A percentile compares a stretch with the other conserved stretches of the same genome.
These are phyloP conservation scores for Sclerotinia subarctica DNA, from an alignment of 2,329 filamentous ascomycete species.

Conservation along the genomic window DNA sequence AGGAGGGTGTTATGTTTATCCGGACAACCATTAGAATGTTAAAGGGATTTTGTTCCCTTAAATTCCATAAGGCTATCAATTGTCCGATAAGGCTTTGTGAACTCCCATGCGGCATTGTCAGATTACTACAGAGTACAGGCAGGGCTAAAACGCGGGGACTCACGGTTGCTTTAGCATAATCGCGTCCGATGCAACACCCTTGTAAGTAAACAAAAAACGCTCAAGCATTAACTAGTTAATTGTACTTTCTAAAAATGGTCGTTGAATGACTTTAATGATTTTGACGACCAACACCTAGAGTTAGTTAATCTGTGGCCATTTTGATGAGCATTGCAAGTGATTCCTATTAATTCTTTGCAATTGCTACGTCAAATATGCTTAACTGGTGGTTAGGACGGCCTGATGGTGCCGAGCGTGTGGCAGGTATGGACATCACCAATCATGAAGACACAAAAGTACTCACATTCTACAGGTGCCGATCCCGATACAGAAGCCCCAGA, in stretches of 20 bases:
- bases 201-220: constrained; percentile 21
- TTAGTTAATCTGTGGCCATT: background rate
- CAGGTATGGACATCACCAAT: constrained; percentile 27
- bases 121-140: background rate
- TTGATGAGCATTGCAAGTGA: background rate
- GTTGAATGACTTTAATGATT: background rate
- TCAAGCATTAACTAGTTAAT: constrained; percentile 10
- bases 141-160: constrained; percentile 1
- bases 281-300: background rate
- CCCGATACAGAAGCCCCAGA: constrained; percentile 51
- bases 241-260: background rate
- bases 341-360: background rate
- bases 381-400: constrained; percentile 37
- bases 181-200: background rate
- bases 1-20: background rate
- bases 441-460: background rate
- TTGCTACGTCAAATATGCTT: constrained; percentile 31
- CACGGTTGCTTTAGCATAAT: background rate
- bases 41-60: background rate
- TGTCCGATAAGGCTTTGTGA: background rate
- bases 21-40: background rate
- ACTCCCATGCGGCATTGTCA: background rate
- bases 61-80: background rate
- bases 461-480: constrained; percentile 1
- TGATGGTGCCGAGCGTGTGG: constrained; percentile 28